Percentiles rank a stretch among this genome's conserved stretches.
These are phyloP conservation scores for Syzygium syzygioides DNA, from an alignment of 441 rosid species.

Conservation along the genomic window DNA sequence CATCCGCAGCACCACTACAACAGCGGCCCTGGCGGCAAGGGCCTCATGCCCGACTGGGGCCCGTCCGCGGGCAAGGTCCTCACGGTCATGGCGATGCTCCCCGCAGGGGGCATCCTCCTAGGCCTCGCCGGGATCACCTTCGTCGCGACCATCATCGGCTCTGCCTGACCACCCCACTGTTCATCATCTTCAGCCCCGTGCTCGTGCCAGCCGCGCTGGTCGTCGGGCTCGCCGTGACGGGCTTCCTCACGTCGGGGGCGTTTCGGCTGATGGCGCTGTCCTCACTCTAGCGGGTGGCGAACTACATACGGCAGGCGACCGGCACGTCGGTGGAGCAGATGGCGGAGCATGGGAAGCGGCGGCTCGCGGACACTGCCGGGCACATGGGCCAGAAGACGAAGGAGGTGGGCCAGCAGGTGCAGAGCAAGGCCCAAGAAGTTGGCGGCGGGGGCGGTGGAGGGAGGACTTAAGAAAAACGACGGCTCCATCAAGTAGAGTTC, in stretches of 20 bases:
- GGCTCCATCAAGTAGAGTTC: not conserved
- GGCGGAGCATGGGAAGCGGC: constrained; percentile 4
- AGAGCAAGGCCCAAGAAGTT: constrained; percentile 6
- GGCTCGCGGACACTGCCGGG: not conserved
- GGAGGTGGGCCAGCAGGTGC: constrained; percentile 9
- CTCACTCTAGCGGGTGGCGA: constrained; percentile 11
- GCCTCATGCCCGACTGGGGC: not conserved
- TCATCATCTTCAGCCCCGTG: constrained; percentile 18
- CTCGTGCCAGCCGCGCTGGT: constrained; percentile 15
- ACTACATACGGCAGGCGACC: constrained; percentile 1
- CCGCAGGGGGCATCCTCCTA: constrained; percentile 14
- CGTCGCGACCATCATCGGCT: constrained; percentile 14
- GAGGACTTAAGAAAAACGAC: not conserved
- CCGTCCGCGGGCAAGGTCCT: constrained; percentile 5
- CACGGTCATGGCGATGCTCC: constrained; percentile 1
- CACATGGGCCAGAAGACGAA: constrained; percentile 12
- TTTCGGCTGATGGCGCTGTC: constrained; percentile 13
- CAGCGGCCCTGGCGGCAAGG: not conserved
- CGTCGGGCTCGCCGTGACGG: constrained; percentile 8
- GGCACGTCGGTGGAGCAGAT: constrained; percentile 1
- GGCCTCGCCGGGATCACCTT: constrained; percentile 17
- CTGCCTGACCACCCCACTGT: constrained; percentile 11
- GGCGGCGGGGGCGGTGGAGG: not conserved
- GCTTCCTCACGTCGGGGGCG: constrained; percentile 18
- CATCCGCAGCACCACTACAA: not conserved